Evolutionary conservation across 2,329 filamentous ascomycete genomes (phyloP), one percentile per base, ranked within the genome.

Genomic region (Tolypocladium album): DNA sequence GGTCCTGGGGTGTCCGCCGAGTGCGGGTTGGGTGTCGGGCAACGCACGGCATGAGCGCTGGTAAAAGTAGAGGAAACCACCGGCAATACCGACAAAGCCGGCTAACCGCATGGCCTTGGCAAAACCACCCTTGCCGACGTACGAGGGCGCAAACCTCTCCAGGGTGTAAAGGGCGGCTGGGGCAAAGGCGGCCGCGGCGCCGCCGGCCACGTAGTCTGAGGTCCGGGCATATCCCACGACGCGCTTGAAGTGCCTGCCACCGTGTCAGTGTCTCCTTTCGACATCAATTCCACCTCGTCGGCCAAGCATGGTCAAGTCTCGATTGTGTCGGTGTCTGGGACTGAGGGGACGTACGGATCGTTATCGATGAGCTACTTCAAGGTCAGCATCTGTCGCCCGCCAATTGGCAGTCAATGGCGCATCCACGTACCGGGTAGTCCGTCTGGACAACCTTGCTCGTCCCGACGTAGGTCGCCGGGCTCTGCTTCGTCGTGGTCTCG

Each of bases 281-380:
- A 11, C 5, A 40, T 34, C 11, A 17, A n/a, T 17, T 11, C n/a
- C 27, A 7, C 3, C 36, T 47, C 40, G 24, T n/a, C 36, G 42
- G 42, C 24, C 12, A 27, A 20, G 4, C 39, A 59, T 9, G 8
- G 24, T 13, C 9, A 15, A 5, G 17, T 3, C n/a, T 45, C 34
- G 39, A 24, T 24, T 17, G 27, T 1, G 39, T 40, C 17, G 34
- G 39, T 11, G 20, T 52, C 42, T 39, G 39, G 39, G 22, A 15
- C 22, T 27, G 20, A 4, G 40, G 17, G 40, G 55, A 74, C 74
- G 61, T 92, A 97, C 92, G 94, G 94, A 78, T 99, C 94, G 80
- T 90, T 95, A 81, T 99, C 94, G 77, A 99, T 97, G 79, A 97
- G 89, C 94, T 99, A 78, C 67, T 71, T 70, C 64, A 61, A 62